Percentiles rank a stretch among this genome's conserved stretches.
Evolutionary conservation across 345 rosid species (phyloP).

Genomic region (Salix udensis): DNA sequence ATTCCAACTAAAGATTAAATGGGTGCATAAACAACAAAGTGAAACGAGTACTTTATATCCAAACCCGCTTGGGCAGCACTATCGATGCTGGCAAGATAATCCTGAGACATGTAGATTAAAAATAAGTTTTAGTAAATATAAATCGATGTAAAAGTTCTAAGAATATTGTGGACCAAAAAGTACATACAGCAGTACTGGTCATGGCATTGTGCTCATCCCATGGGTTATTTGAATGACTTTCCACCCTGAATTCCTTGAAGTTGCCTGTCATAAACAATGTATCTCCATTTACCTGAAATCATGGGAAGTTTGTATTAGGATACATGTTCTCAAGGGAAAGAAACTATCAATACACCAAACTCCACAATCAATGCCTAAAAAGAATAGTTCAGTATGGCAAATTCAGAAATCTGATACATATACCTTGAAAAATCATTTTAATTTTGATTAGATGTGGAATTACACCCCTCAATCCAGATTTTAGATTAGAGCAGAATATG

Average conservation of each 20-base stretch:
- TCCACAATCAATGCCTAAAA: constrained; percentile 1
- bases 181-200: constrained; percentile 77
- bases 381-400: background rate
- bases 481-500: background rate
- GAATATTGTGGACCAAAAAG: constrained; percentile 7
- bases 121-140: constrained; percentile 9
- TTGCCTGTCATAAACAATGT: constrained; percentile 79
- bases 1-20: constrained; percentile 8
- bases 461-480: background rate
- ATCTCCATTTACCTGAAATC: constrained; percentile 89
- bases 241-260: constrained; percentile 85
- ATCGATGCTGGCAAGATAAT: constrained; percentile 79
- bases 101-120: constrained; percentile 47
- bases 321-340: background rate
- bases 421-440: background rate
- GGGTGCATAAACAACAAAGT: constrained; percentile 5
- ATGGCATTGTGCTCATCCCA: constrained; percentile 88
- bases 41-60: constrained; percentile 58
- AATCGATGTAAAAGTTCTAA: background rate
- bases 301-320: constrained; percentile 4
- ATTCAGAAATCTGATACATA: background rate
- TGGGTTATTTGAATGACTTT: constrained; percentile 51
- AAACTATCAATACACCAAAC: background rate
- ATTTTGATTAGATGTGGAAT: background rate
- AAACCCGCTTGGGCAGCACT: constrained; percentile 53